Evolutionary conservation across 306 rosid genomes (phyloP).

Genomic region (Glycine latifolia): DNA sequence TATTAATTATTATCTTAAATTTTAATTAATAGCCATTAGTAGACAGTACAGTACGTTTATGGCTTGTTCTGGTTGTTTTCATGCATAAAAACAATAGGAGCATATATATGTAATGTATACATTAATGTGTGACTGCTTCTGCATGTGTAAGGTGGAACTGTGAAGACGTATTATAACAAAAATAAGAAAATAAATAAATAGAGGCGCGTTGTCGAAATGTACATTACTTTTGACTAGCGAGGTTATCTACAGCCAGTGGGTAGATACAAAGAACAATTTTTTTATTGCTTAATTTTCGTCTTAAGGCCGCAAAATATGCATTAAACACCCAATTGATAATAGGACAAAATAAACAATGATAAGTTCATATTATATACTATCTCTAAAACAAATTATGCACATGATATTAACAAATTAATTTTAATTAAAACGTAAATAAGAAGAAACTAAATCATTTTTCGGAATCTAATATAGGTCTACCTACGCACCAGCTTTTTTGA

Average conservation of each 20-base stretch:
- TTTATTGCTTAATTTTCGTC: not conserved
- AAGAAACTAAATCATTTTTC: slow-evolving; percentile 19
- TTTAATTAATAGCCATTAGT: slow-evolving; percentile 44
- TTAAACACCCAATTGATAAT: not conserved
- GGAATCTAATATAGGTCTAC: not conserved
- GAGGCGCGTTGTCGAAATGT: slow-evolving; percentile 30
- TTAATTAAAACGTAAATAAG: not conserved
- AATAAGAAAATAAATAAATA: not conserved
- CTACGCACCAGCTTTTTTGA: not conserved
- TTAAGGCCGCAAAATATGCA: slow-evolving; percentile 7
- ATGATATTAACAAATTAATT: not conserved
- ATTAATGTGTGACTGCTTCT: slow-evolving; percentile 38
- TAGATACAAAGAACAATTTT: slow-evolving; percentile 31
- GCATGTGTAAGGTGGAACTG: slow-evolving; percentile 45
- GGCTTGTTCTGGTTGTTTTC: slow-evolving; percentile 47
- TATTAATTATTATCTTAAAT: slow-evolving; percentile 1
- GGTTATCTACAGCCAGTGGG: not conserved
- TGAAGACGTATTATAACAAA: slow-evolving; percentile 32
- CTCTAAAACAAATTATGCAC: not conserved
- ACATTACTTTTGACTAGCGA: slow-evolving; percentile 39
- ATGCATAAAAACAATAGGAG: slow-evolving; percentile 41
- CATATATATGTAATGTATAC: slow-evolving; percentile 31
- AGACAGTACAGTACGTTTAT: slow-evolving; percentile 44
- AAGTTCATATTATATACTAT: not conserved
- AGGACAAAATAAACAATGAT: not conserved